These are phyloP conservation scores for Ophiostoma ips DNA, from an alignment of 2,329 filamentous ascomycete species.

Conservation along the genomic window DNA sequence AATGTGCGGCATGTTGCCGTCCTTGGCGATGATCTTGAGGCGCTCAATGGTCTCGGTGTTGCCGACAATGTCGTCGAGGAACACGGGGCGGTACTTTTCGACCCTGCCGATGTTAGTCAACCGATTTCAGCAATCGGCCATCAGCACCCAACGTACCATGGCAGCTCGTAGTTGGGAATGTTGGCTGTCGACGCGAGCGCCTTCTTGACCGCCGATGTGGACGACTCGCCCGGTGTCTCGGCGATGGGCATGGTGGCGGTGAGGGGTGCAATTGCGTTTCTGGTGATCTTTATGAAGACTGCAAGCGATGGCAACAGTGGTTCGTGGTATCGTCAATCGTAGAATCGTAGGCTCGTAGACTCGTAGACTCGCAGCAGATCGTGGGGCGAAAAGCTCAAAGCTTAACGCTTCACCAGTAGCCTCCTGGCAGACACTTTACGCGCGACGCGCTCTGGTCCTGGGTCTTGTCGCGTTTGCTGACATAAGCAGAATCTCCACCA, in stretches of 20 bases:
- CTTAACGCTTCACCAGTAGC: background rate
- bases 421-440: background rate
- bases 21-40: constrained; percentile 93
- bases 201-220: constrained; percentile 42
- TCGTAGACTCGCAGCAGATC: background rate
- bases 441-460: background rate
- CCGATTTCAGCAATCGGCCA: no score
- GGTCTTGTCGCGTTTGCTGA: background rate
- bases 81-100: constrained; percentile 91
- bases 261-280: no score
- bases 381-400: background rate
- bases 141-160: constrained; percentile 41
- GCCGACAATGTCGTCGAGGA: constrained; percentile 91
- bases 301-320: background rate
- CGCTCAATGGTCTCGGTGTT: constrained; percentile 97
- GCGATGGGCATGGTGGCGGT: constrained; percentile 27
- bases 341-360: background rate
- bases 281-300: background rate
- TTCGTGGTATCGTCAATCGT: background rate
- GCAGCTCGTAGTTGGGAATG: constrained; percentile 54
- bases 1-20: constrained; percentile 98
- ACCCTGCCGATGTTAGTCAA: constrained; percentile 51
- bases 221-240: constrained; percentile 47
- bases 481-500: background rate
- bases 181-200: constrained; percentile 36